These are phyloP conservation scores for Pulveroboletus sp. DNA, from an alignment of 768 basidiomycete species.

Conservation along the genomic window DNA sequence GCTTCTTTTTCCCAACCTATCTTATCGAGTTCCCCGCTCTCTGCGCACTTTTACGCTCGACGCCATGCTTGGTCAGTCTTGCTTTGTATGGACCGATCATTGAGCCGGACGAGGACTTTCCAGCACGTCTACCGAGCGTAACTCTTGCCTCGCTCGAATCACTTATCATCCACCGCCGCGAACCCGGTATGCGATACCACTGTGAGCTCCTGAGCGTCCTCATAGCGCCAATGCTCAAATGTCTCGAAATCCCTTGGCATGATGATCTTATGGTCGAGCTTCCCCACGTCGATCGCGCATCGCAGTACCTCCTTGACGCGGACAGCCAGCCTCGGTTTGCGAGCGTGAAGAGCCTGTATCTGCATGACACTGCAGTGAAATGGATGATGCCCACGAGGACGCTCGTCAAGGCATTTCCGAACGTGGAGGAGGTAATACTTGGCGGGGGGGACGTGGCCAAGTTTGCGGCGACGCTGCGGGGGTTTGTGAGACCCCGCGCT, in stretches of 20 bases:
- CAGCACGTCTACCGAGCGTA: not conserved
- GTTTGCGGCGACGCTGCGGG: conserved; percentile 12
- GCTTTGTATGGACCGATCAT: conserved; percentile 16
- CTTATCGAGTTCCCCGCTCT: conserved; percentile 14
- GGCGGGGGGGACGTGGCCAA: conserved; percentile 10
- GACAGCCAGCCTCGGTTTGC: conserved; percentile 12
- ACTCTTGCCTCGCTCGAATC: conserved; percentile 8
- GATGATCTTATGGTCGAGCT: conserved; percentile 12
- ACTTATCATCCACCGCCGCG: conserved; percentile 16
- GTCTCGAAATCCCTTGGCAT: conserved; percentile 18
- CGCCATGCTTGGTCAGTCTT: conserved; percentile 6
- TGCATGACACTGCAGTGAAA: conserved; percentile 9
- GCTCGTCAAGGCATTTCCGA: conserved; percentile 16
- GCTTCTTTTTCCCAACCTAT: conserved; percentile 12
- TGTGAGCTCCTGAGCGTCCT: conserved; percentile 11
- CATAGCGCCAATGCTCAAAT: conserved; percentile 6
- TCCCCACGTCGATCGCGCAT: conserved; percentile 1
- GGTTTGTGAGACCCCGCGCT: conserved; percentile 2
- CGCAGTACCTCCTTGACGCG: conserved; percentile 9
- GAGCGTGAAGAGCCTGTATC: conserved; percentile 7
- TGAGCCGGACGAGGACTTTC: conserved; percentile 10
- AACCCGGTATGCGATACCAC: conserved; percentile 14
- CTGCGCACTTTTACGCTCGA: conserved; percentile 11
- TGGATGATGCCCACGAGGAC: conserved; percentile 14
- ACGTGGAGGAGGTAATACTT: conserved; percentile 12